Base-by-base conservation (phyloP, 495 filamentous ascomycete genomes). In the Podospora fimiseda region DNA sequence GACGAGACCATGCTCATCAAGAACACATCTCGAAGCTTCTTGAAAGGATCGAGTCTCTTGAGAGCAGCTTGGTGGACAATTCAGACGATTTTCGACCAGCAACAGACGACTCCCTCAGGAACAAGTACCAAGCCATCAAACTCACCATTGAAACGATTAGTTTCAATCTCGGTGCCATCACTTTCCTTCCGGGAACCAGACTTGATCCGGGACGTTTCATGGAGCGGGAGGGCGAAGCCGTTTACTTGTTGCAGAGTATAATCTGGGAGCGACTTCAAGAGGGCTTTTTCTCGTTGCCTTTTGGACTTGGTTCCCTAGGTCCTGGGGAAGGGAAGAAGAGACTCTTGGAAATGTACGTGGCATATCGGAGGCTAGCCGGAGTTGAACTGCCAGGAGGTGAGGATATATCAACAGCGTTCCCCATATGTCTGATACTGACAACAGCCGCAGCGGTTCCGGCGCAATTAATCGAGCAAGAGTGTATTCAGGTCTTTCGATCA, bases 61-160 rank as follows among this genome's bases (percentile, higher is more conserved):
- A 61, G 23, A 52, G 53, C 20, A 62, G 62, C 22, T 51, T 70
- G 24, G 57, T 69, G 18, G 60, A 61, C 8, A 67, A 64, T 40
- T 53, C 57, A n/a, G 60, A 67, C 40, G 60, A 64, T 41, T 60
- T 58, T 48, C 43, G 61, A 11, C 61, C 58, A 1, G 65, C 63
- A 43, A 60, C 62, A 0, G 68, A 70, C 37, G 66, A 70, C 24
- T 43, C 50, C 1, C 51, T 70, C 16, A 67, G 67, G 53, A 6
- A 22, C 14, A 56, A 54, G 16, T 69, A 64, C 46, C 19, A 37
- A 9, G 58, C 66, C 19, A 42, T 70, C 24, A 62, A 64, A 16
- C 45, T 53, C 6, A 23, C 36, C 9, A 47, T 70, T 7, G 54
- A 58, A 4, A 52, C 41, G 14, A 46, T 64, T 15, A 59, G 58